Conservation (phyloP, 768 basidiomycete species). For the Imleria badia region DNA sequence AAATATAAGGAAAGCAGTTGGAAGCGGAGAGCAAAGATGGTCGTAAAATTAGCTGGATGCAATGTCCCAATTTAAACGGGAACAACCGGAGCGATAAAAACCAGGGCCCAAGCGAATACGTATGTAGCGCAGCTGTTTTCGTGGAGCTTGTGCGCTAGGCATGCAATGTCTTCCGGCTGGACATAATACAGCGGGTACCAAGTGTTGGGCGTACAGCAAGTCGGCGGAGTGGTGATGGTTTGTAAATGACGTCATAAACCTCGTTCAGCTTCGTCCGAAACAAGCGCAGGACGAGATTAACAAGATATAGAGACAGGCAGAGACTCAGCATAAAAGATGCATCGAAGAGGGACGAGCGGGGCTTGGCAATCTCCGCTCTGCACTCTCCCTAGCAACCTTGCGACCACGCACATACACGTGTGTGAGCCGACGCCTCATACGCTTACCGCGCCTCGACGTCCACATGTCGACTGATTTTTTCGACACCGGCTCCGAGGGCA, state of each 20-base stretch:
- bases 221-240: neutral
- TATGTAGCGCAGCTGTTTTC: neutral
- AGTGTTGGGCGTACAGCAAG: neutral
- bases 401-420: neutral
- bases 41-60: neutral
- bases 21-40: neutral
- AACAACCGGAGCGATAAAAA: neutral
- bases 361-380: slow-evolving; percentile 3
- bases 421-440: neutral
- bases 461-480: slow-evolving; percentile 37
- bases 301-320: neutral
- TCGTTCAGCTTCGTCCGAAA: neutral
- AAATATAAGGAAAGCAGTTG: slow-evolving; percentile 4
- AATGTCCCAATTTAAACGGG: neutral
- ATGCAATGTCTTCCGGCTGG: neutral
- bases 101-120: neutral
- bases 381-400: slow-evolving; percentile 3
- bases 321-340: neutral
- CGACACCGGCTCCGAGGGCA: slow-evolving; percentile 35
- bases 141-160: too few species aligned
- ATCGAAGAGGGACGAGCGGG: slow-evolving; percentile 10
- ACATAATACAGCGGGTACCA: neutral
- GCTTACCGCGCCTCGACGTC: slow-evolving; percentile 19
- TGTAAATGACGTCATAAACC: neutral
- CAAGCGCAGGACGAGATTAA: neutral